These are phyloP conservation scores for Diplodia seriata DNA, from an alignment of 2,329 filamentous ascomycete genomes.

Conservation along the genomic window DNA sequence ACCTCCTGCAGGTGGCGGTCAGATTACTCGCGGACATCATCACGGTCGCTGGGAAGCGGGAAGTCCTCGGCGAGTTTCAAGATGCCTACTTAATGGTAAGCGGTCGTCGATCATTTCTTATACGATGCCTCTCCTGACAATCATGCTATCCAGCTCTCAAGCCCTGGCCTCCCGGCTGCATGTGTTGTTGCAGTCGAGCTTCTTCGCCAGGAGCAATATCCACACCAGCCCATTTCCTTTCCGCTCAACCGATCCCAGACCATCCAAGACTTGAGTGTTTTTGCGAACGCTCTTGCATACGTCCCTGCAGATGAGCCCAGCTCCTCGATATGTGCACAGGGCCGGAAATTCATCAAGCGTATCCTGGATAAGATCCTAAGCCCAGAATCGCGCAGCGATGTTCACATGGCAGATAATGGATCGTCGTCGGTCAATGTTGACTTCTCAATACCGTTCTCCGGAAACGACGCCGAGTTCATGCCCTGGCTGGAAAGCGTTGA, in stretches of 20 bases:
- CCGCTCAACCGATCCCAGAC: constrained; percentile 52
- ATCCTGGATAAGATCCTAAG: constrained; percentile 54
- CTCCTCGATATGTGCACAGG: constrained; percentile 52
- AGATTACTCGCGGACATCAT: constrained; percentile 50
- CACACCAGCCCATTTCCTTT: constrained; percentile 34
- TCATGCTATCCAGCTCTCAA: constrained; percentile 45
- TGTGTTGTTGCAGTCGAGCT: constrained; percentile 54
- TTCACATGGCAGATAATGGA: constrained; percentile 8
- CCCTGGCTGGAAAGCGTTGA: constrained; percentile 54
- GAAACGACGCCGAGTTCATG: constrained; percentile 53
- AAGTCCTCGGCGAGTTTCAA: constrained; percentile 53
- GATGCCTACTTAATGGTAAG: constrained; percentile 38
- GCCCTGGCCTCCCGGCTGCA: constrained; percentile 50
- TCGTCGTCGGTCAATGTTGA: constrained; percentile 41
- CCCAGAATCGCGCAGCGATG: constrained; percentile 33
- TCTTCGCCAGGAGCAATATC: constrained; percentile 48
- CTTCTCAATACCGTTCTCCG: constrained; percentile 44
- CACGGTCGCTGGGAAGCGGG: constrained; percentile 47
- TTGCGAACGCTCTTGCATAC: constrained; percentile 43
- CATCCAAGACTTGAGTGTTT: constrained; percentile 55
- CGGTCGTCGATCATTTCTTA: constrained; percentile 1
- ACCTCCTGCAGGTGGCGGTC: constrained; percentile 48
- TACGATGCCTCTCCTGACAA: constrained; percentile 36
- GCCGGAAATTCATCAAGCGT: constrained; percentile 49
- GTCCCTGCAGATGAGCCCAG: constrained; percentile 50